Base-by-base conservation (phyloP, 208 protist species). In the Leishmania major region DNA sequence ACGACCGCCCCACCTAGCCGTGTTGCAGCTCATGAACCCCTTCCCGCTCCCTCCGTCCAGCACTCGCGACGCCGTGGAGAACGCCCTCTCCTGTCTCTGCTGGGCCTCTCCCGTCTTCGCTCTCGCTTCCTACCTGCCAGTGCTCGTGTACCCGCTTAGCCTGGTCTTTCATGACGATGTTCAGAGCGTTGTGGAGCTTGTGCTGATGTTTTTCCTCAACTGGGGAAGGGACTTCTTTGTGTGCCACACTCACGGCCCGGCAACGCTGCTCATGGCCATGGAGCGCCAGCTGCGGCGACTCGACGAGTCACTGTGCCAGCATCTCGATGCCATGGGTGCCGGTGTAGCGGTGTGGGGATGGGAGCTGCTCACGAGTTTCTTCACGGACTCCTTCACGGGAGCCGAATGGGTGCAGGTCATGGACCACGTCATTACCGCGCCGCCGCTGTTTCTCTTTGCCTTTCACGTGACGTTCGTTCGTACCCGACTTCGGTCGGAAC, bases 351-450 rank as follows among this genome's bases (percentile, higher is more conserved):
- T 93, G 47, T 97, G 93, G 92, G 88, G 87, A 7, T 97, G 93
- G 94, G 84, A 91, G 28, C 60, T 89, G 51, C n/a, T 96, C 57
- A 79, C 75, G 10, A 88, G 83, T 13, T 82, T 98, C 35, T 96
- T 88, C 77, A 97, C 93, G 2, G 94, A 98, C 40, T 81, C 92
- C 45, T 87, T 97, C 43, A 84, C 53, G 1, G 85, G 86, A 3
- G 64, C 88, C 13, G 94, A 95, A 85, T 98, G 96, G 95, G 87
- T 96, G 77, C 93, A 97, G 79, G 87, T 98, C 28, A 96, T 98
- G 94, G 96, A 98, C 84, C 96, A 98, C 86, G 89, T 87, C 1
- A 77, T 96, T 19, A 83, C 87, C 35, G 90, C 92, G 51, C 19
- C 89, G 49, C 94, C 95, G 43, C 73, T 96, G 75, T 98, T 93